Evolutionary conservation across 176 grass and related monocot genomes (phyloP).

Genomic region (Oryza glumipatula): DNA sequence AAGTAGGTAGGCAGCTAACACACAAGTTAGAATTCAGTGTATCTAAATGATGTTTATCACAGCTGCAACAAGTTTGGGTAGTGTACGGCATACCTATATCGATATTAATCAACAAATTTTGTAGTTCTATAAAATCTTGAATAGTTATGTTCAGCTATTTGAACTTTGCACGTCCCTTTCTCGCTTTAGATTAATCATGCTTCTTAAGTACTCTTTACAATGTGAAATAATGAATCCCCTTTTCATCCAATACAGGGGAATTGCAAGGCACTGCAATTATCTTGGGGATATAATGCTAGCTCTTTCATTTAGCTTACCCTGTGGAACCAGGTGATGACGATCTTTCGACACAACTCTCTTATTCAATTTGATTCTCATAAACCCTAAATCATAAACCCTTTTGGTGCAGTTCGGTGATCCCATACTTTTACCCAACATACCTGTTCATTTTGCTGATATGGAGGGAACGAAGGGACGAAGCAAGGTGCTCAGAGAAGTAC

Average conservation of each 20-base stretch:
- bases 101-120: background rate
- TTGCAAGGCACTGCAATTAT: constrained; percentile 95
- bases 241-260: constrained; percentile 59
- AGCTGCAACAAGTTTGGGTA: constrained; percentile 4
- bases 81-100: background rate
- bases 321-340: constrained; percentile 68
- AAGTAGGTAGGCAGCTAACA: background rate
- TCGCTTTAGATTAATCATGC: background rate
- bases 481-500: constrained; percentile 88
- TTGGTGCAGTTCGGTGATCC: constrained; percentile 73
- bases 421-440: constrained; percentile 94
- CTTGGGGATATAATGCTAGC: constrained; percentile 86
- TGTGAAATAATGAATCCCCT: background rate
- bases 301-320: constrained; percentile 93
- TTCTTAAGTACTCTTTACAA: background rate
- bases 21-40: background rate
- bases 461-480: constrained; percentile 94
- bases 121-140: background rate
- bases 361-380: constrained; percentile 1
- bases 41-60: background rate
- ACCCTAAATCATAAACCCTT: background rate
- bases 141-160: background rate
- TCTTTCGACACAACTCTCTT: background rate
- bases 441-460: constrained; percentile 88
- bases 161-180: background rate